Evolutionary conservation across 2,329 filamentous ascomycete species (phyloP), one percentile per base, ranked within the genome.

Genomic region (Cladosporium austrohemisphaericum): DNA sequence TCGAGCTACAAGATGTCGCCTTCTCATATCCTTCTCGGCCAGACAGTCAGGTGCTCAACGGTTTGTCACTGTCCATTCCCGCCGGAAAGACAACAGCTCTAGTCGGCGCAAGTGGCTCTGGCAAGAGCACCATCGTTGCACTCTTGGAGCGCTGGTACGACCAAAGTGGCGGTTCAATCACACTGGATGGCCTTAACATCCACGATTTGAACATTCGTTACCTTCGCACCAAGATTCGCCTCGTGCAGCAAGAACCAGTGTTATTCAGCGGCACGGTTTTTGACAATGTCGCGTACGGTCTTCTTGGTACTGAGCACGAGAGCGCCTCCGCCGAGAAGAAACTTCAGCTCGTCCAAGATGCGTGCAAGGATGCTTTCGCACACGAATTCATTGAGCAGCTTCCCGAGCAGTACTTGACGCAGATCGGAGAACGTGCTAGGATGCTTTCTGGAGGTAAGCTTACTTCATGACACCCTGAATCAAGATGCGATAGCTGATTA

Each of bases 11-110:
- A 9, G 72, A 80, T 33, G 78, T 91, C 9, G 78, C 75, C n/a
- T 90, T 91, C 59, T 79, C 84, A 2, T 91, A 91, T 58, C 86
- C 86, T 13, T 0, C 70, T 5, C 61, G 70, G 56, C 51, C 68
- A 55, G 62, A 53, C 49, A 62, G 65, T 5, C 57, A 55, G 22
- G 69, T 73, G 0, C 57, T 73, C 5, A 58, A 67, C 43, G 55
- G 60, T 13, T 52, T 73, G 7, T 62, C 53, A 31, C 53, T 71
- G 5, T 56, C 41, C 2, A 62, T 72, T 2, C 69, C 69, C 1
- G 65, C 70, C 14, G 65, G 66, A 5, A 72, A 72, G 53, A 69
- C 65, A 2, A 74, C 71, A 3, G 68, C 80, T 71, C 58, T 71
- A 7, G 68, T 71, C 7, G 68, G 69, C 1, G 55, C 66, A 1